Evolutionary conservation across 2,329 filamentous ascomycete genomes (phyloP), one percentile per base, ranked within the genome.

Genomic region (Epichloe typhina): DNA sequence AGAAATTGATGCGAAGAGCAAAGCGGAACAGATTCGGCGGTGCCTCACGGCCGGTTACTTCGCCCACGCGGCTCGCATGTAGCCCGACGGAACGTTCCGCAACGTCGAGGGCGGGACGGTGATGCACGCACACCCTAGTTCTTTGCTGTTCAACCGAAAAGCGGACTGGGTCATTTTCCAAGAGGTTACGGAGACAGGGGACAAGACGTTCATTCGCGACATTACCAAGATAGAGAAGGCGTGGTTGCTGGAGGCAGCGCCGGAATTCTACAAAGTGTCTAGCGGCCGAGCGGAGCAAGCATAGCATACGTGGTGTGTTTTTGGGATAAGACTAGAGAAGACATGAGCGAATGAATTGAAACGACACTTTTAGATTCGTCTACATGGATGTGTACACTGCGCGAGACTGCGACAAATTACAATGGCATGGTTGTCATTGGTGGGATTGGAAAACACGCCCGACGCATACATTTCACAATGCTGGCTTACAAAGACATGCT

Each of bases 91-190:
- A 13, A 90, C 81, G 4, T 96, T 95, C 65, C 81, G 79, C 58
- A 91, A 88, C 47, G 83, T 95, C n/a, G 83, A 83, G 54, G 88
- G 88, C 33, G 82, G 81, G 39, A 84, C 84, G 47, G 78, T 82
- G 4, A 72, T 97, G 49, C 79, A 95, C 70, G 88, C 89, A 21
- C 93, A 98, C 67, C 93, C 93, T 0, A 95, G 82, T 62, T 94
- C 86, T 39, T 70, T 97, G 58, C 88, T 97, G 82, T 97, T 97
- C 72, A 95, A 95, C 66, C 82, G 90, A 51, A 96, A 94, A 71
- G 88, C 88, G 11, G 89, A 96, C 56, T 97, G 91, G 89, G 89
- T 97, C 9, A 78, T 98, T 36, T 98, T 96, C 62, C 86, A 94
- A 60, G 91, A 96, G 69, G 81, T 95, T 38, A 80, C 95, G 74